Conservation (phyloP, 345 rosid genomes). For the Litchi chinensis region DNA sequence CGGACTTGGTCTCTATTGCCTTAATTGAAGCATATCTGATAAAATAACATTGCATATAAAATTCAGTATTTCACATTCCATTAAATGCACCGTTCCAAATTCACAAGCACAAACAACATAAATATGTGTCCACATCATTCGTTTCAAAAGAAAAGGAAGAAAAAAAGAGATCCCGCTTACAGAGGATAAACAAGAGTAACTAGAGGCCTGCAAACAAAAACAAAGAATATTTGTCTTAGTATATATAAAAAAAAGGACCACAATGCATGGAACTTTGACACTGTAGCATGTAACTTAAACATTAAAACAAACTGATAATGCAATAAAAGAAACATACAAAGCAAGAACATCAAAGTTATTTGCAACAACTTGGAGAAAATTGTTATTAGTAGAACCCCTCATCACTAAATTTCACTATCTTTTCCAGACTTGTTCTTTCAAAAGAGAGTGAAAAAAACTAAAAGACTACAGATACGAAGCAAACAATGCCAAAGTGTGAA, state of each 20-base stretch:
- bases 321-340: conserved; percentile 39
- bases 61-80: neutral
- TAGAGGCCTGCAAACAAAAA: conserved; percentile 56
- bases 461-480: neutral
- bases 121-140: neutral
- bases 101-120: neutral
- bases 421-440: neutral
- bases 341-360: conserved; percentile 84
- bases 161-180: conserved; percentile 40
- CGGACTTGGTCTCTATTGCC: conserved; percentile 73
- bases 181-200: conserved; percentile 78
- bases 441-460: neutral
- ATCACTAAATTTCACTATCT: conserved; percentile 15
- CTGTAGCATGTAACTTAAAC: neutral
- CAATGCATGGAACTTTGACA: neutral
- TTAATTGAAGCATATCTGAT: conserved; percentile 68
- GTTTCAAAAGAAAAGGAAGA: neutral
- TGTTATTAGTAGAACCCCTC: conserved; percentile 43
- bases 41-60: conserved; percentile 9
- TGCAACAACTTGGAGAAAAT: conserved; percentile 62
- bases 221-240: neutral
- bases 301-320: neutral
- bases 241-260: neutral
- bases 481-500: neutral
- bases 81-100: neutral